Conservation (phyloP, 768 basidiomycete species). For the Calocera cornea region DNA sequence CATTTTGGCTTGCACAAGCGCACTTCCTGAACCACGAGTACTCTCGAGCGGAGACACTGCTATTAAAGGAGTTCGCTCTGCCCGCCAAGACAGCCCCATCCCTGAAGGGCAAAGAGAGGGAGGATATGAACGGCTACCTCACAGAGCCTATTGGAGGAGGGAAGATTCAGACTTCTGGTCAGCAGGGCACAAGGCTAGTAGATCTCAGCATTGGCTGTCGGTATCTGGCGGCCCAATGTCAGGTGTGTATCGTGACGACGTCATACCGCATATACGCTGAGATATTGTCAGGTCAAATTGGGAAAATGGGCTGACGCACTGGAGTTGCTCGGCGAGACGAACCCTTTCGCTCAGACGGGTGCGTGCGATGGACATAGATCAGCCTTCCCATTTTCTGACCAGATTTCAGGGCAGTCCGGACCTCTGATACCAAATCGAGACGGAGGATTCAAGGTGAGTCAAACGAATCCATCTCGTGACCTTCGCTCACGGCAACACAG, state of each 20-base stretch:
- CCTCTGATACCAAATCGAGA: conserved; percentile 67
- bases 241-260: conserved; percentile 35
- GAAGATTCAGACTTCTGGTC: conserved; percentile 14
- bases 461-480: conserved; percentile 1
- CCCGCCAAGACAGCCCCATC: conserved; percentile 19
- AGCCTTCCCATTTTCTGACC: not conserved
- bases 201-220: conserved; percentile 93
- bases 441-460: conserved; percentile 78
- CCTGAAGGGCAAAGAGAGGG: conserved; percentile 13
- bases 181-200: conserved; percentile 61
- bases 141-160: conserved; percentile 4
- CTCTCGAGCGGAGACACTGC: conserved; percentile 79
- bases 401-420: conserved; percentile 42
- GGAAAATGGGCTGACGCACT: conserved; percentile 86
- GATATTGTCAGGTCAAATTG: conserved; percentile 49
- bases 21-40: conserved; percentile 95
- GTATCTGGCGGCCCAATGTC: conserved; percentile 91
- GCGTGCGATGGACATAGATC: conserved; percentile 12
- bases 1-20: conserved; percentile 97
- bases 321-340: conserved; percentile 84
- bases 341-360: conserved; percentile 72
- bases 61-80: conserved; percentile 72
- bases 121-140: conserved; percentile 3
- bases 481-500: conserved; percentile 27
- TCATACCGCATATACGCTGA: conserved; percentile 10